Evolutionary conservation across 2,329 filamentous ascomycete species (phyloP).

Genomic region (Scorias spongiosa): DNA sequence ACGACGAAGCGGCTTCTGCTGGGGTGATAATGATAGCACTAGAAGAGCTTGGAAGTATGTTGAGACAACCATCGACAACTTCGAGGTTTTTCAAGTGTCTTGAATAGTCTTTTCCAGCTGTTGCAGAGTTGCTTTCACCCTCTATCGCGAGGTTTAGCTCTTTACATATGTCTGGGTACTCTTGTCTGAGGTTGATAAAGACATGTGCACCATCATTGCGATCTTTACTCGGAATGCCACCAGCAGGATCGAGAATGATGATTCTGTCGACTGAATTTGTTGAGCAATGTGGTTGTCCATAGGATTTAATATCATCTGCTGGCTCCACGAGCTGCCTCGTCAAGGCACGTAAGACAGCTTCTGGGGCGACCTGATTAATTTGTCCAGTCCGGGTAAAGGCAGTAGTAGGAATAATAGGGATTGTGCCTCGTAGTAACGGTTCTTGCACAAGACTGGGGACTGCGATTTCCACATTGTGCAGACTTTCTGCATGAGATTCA

Average conservation of each 20-base stretch:
- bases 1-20: conserved; percentile 54
- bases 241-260: conserved; percentile 74
- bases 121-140: not conserved
- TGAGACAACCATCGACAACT: conserved; percentile 53
- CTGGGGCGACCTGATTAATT: conserved; percentile 35
- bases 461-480: conserved; percentile 24
- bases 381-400: conserved; percentile 41
- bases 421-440: conserved; percentile 51
- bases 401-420: conserved; percentile 54
- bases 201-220: conserved; percentile 52
- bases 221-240: conserved; percentile 59
- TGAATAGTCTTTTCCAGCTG: not conserved
- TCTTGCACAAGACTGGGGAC: conserved; percentile 42
- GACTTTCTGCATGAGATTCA: conserved; percentile 2
- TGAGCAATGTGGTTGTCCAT: conserved; percentile 15
- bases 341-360: conserved; percentile 60
- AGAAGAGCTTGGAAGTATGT: conserved; percentile 65
- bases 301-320: not conserved
- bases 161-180: conserved; percentile 54
- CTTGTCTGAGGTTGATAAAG: conserved; percentile 88
- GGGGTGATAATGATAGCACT: conserved; percentile 85
- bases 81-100: conserved; percentile 55
- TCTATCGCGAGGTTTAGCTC: conserved; percentile 23
- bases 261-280: conserved; percentile 59
- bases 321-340: conserved; percentile 25